phyloP scores from a whole-genome alignment of 2,329 filamentous ascomycete species.

The Xylaria sp. region DNA sequence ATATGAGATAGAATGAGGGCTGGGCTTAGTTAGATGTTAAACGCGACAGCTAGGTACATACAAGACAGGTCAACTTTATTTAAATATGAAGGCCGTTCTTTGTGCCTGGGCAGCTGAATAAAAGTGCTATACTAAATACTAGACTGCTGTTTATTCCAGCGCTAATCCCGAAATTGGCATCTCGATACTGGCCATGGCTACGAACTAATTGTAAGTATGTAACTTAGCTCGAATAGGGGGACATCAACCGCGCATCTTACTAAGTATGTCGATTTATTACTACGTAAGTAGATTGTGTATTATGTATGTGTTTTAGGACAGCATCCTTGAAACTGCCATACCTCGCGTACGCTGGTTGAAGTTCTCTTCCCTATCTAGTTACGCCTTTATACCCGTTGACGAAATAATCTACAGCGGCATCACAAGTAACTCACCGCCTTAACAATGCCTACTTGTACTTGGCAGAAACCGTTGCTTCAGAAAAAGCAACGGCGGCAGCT shows the following conservation, averaged over 20 bases:
- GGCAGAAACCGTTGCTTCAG: slow-evolving; percentile 21
- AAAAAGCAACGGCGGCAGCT: slow-evolving; percentile 13
- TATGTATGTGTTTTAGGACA: no score
- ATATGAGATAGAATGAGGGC: no score
- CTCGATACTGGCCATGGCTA: neutral
- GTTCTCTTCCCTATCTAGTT: neutral
- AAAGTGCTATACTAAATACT: neutral
- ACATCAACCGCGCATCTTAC: neutral
- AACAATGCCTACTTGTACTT: neutral
- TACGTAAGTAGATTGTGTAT: no score
- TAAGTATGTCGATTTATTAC: no score
- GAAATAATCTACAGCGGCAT: no score
- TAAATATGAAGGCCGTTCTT: no score
- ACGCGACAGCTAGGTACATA: no score
- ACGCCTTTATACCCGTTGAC: neutral
- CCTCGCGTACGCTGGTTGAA: neutral
- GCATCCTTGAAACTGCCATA: no score
- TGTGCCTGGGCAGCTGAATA: neutral
- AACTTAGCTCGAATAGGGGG: neutral
- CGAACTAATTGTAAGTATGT: neutral
- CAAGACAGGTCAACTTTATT: no score
- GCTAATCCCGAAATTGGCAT: neutral
- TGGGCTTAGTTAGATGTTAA: no score
- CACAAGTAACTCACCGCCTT: neutral
- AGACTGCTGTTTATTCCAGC: neutral